Conservation (phyloP, 192 early-diverging fungal species). For the Coemansia sp. region DNA sequence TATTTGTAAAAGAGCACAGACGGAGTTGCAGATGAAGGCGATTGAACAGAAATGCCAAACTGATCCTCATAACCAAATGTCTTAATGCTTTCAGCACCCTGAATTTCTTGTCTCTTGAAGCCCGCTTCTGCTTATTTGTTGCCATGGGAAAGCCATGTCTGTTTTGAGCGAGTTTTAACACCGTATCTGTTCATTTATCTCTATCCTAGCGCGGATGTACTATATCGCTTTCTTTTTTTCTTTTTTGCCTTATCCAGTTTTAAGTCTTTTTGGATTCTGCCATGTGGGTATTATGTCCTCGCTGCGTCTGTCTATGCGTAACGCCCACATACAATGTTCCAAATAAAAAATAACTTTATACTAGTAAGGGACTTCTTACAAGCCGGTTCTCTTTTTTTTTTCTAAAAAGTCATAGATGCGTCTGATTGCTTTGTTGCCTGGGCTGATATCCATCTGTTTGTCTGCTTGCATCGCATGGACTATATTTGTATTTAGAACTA, state of each 20-base stretch:
- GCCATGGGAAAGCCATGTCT: not conserved
- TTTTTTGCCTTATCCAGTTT: slow-evolving; percentile 6
- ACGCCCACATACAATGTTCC: not conserved
- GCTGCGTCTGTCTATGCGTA: not conserved
- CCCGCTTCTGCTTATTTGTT: not conserved
- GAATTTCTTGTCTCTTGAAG: not conserved
- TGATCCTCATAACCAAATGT: slow-evolving; percentile 3
- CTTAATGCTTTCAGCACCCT: not conserved
- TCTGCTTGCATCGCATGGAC: too few species aligned
- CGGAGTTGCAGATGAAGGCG: slow-evolving; percentile 1
- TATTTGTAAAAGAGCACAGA: not conserved
- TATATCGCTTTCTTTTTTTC: slow-evolving; percentile 31
- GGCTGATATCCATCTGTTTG: not conserved
- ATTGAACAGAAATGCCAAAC: slow-evolving; percentile 11
- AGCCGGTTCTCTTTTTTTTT: not conserved
- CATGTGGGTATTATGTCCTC: not conserved
- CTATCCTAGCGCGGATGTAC: slow-evolving; percentile 50
- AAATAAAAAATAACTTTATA: not conserved
- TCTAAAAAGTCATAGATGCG: not conserved
- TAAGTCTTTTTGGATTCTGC: not conserved
- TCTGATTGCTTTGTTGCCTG: not conserved
- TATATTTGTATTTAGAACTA: too few species aligned
- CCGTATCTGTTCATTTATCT: slow-evolving; percentile 5
- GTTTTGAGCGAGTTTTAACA: not conserved
- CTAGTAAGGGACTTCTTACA: not conserved